Percentiles rank a stretch among this genome's conserved stretches.
Evolutionary conservation across 2,329 filamentous ascomycete genomes (phyloP).

Genomic region (Trichoderma hamatum): DNA sequence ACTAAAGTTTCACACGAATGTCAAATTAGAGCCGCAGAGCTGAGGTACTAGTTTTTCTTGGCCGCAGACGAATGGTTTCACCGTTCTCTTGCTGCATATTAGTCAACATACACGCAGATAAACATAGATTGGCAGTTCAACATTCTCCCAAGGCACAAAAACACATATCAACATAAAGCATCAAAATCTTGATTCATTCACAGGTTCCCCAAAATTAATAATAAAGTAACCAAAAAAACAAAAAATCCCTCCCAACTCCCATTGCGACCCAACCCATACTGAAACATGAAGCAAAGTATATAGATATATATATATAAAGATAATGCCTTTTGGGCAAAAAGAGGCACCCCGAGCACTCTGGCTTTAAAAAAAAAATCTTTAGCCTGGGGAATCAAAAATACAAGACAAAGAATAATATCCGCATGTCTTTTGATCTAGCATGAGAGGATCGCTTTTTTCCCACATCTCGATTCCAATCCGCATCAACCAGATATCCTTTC

Average conservation of each 20-base stretch:
- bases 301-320: background rate
- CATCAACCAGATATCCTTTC: slow-evolving; percentile 1
- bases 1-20: too few species aligned
- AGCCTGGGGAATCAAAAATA: slow-evolving; percentile 3
- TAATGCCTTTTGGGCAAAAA: background rate
- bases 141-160: background rate
- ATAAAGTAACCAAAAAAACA: background rate
- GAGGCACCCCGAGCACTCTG: background rate
- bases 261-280: background rate
- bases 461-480: slow-evolving; percentile 6
- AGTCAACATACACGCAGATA: background rate
- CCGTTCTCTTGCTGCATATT: background rate
- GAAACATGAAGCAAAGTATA: background rate
- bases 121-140: background rate
- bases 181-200: background rate
- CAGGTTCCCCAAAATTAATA: background rate
- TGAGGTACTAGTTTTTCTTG: background rate
- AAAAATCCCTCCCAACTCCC: background rate
- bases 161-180: background rate
- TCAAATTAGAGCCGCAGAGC: background rate
- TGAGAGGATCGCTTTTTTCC: slow-evolving; percentile 15
- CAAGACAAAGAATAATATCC: background rate
- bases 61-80: background rate
- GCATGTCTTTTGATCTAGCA: slow-evolving; percentile 18
- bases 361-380: background rate